Conservation (phyloP, 1,284 basidiomycete genomes). For the Ceraceosorus bombacis region DNA sequence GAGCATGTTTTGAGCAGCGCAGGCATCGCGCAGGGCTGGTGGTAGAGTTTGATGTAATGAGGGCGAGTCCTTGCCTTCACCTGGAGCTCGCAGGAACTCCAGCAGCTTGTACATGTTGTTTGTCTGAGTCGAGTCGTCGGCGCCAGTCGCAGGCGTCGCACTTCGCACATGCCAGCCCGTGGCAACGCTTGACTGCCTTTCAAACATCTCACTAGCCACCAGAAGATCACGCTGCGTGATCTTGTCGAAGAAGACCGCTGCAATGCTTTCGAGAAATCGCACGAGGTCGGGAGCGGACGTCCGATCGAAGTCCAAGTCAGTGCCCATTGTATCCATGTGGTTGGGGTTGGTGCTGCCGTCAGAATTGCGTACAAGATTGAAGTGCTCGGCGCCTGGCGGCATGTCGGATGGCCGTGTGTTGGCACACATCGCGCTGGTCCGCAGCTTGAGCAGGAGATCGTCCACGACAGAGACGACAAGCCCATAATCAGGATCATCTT, state of each 20-base stretch:
- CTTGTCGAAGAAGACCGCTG: constrained; percentile 35
- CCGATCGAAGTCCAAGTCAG: constrained; percentile 32
- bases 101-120: constrained; percentile 41
- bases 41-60: constrained; percentile 30
- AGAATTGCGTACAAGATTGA: not conserved
- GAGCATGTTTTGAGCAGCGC: constrained; percentile 35
- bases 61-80: constrained; percentile 5
- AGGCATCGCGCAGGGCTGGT: constrained; percentile 29
- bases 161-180: constrained; percentile 21
- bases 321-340: not conserved
- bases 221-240: constrained; percentile 37
- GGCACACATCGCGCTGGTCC: constrained; percentile 25
- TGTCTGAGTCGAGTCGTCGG: constrained; percentile 27
- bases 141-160: constrained; percentile 5
- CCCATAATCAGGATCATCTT: constrained; percentile 27
- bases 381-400: constrained; percentile 1
- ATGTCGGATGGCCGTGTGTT: constrained; percentile 24
- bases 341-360: not conserved
- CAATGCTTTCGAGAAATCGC: constrained; percentile 41
- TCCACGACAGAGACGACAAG: constrained; percentile 23
- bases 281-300: constrained; percentile 27
- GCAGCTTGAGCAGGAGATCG: constrained; percentile 22
- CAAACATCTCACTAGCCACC: constrained; percentile 34
- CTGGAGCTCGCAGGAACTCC: constrained; percentile 20
- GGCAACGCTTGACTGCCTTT: constrained; percentile 24